Evolutionary conservation across 495 filamentous ascomycete species (phyloP), one percentile per base, ranked within the genome.

Genomic region (Echria macrotheca): DNA sequence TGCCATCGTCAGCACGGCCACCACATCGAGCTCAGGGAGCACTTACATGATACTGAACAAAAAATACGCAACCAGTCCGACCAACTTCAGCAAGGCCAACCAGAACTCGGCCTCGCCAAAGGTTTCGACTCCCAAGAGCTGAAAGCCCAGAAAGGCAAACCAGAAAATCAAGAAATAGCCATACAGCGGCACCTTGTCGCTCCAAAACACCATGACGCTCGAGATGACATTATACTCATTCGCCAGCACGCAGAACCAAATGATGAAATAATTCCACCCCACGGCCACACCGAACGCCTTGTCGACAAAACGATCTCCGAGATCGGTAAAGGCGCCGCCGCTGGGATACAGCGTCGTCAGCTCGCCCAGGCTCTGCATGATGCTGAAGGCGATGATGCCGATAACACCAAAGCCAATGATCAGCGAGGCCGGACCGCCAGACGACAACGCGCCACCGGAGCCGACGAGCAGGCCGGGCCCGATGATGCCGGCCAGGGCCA

Each of bases 211-310:
- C 18, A 84, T 64, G 25, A 83, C 82, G 50, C 76, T 80, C 17
- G 74, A 76, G 15, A 79, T 78, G 46, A 75, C 76, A 11, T 78
- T 80, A 33, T 78, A 73, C 59, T 82, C 79, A 52, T 78, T 77
- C 38, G 76, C 70, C 36, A 82, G 59, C 9, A 80, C 74, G 15
- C 72, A 64, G 52, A 78, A 66, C 84, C 85, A 88, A 49, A 76
- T 73, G 48, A 86, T 76, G 56, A 80, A 81, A 56, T 88, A 89
- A 56, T 86, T 82, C 84, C 85, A 88, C 23, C 89, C 89, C 54
- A 95, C 88, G 29, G 88, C 85, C 52, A 90, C 89, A 28, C 86
- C 88, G 67, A 90, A 80, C 32, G 83, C 83, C 36, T 84, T 81
- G 60, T 87, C 83, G 44, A 89, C 77, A 53, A 90, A 81, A 29